A percentile compares a stretch with the other conserved stretches of the same genome.
Conservation (phyloP, 345 rosid species). For the Gossypium bickii region DNA sequence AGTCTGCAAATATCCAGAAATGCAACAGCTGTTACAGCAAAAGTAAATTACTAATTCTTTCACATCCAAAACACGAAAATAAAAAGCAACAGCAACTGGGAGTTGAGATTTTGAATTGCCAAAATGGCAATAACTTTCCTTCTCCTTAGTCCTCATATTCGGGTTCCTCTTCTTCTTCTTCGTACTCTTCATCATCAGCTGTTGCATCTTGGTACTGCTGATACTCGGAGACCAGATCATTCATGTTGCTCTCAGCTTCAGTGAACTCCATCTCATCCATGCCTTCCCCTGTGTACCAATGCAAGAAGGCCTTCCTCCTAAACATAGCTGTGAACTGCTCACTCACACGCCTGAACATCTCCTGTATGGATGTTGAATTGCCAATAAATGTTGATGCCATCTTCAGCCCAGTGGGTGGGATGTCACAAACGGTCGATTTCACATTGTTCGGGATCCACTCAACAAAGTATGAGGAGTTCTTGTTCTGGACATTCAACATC, state of each 20-base stretch:
- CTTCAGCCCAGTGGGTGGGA: slow-evolving; percentile 66
- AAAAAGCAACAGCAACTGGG: slow-evolving; percentile 7
- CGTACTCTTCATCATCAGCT: slow-evolving; percentile 59
- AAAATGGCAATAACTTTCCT: neutral
- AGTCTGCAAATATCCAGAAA: neutral
- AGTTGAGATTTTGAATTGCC: neutral
- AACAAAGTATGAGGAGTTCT: slow-evolving; percentile 61
- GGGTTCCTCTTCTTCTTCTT: slow-evolving; percentile 46
- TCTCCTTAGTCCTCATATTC: slow-evolving; percentile 2
- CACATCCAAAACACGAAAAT: neutral
- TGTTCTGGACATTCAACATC: slow-evolving; percentile 68
- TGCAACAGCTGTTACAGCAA: neutral
- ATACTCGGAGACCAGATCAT: slow-evolving; percentile 67
- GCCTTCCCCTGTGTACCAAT: slow-evolving; percentile 64
- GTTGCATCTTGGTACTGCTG: slow-evolving; percentile 83
- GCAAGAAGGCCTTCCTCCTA: slow-evolving; percentile 74
- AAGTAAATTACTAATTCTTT: neutral
- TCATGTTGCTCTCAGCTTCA: slow-evolving; percentile 78
- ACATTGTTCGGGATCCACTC: slow-evolving; percentile 77
- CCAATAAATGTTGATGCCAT: slow-evolving; percentile 73
- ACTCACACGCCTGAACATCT: slow-evolving; percentile 73
- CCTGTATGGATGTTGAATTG: slow-evolving; percentile 69
- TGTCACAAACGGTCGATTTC: slow-evolving; percentile 71
- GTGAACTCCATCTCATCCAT: slow-evolving; percentile 77
- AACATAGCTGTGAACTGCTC: slow-evolving; percentile 77